Conservation (phyloP, 768 basidiomycete species). For the Suillus subalutaceus region DNA sequence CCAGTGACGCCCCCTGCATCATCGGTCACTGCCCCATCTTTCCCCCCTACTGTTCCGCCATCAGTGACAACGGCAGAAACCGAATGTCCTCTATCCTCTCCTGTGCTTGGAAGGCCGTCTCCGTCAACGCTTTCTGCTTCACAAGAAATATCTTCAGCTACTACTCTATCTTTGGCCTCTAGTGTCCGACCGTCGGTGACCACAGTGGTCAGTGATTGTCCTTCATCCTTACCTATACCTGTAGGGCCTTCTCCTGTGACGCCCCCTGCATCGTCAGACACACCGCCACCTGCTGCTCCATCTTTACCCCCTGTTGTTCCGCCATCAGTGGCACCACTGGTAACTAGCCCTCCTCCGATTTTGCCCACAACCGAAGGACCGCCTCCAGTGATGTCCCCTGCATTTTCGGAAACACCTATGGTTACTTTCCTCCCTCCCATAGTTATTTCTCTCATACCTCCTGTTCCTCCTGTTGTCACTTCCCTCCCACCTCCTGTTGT, state of each 20-base stretch:
- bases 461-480: not conserved
- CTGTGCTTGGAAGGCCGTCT: not conserved
- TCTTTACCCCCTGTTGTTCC: not conserved
- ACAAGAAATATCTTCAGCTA: not conserved
- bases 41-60: not conserved
- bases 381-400: not conserved
- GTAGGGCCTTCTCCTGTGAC: not conserved
- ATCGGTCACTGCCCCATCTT: not conserved
- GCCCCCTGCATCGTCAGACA: not conserved
- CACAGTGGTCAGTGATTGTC: not conserved
- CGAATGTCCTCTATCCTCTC: not conserved
- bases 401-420: not conserved
- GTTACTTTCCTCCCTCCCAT: not conserved
- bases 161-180: not conserved
- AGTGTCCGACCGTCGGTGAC: not conserved
- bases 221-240: not conserved
- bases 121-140: not conserved
- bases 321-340: not conserved
- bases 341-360: not conserved
- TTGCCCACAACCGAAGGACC: not conserved
- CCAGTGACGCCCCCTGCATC: not conserved
- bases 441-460: not conserved
- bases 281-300: not conserved
- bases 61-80: not conserved
- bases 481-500: not conserved